These are phyloP conservation scores for Cucurbita ficifolia DNA, from an alignment of 306 rosid species.

Conservation along the genomic window DNA sequence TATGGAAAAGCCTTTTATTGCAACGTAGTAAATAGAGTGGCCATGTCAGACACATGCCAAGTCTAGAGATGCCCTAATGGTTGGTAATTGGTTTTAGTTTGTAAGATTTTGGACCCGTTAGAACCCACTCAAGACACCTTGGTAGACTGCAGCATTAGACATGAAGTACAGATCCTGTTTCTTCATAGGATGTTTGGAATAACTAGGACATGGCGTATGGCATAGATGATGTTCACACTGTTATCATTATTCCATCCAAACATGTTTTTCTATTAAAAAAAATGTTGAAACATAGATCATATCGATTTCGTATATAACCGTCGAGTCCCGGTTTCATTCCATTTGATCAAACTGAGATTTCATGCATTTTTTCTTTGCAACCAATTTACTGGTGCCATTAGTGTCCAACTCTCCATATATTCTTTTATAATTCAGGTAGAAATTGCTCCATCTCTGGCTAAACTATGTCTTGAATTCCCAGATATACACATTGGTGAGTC, in stretches of 20 bases:
- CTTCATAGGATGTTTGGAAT: neutral
- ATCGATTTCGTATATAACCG: neutral
- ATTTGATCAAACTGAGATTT: neutral
- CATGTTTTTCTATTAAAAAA: neutral
- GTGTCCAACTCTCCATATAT: neutral
- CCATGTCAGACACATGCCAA: neutral
- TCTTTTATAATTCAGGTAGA: constrained; percentile 46
- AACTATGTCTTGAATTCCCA: constrained; percentile 77
- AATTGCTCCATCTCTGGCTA: constrained; percentile 61
- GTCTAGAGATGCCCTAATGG: neutral
- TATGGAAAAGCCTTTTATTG: neutral
- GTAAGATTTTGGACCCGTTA: neutral
- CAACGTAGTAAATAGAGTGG: neutral
- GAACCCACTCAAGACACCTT: neutral
- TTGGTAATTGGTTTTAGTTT: neutral
- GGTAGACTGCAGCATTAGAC: neutral
- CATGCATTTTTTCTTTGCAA: neutral
- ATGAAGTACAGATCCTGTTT: neutral
- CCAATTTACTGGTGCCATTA: neutral
- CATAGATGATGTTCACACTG: neutral
- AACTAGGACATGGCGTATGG: neutral
- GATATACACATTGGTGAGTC: constrained; percentile 61
- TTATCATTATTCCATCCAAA: neutral
- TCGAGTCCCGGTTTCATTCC: neutral
- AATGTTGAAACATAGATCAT: neutral